A percentile compares a stretch with the other conserved stretches of the same genome.
Evolutionary conservation across 108 stramenopile species (phyloP).

Genomic region (Schizochytrium sp.): DNA sequence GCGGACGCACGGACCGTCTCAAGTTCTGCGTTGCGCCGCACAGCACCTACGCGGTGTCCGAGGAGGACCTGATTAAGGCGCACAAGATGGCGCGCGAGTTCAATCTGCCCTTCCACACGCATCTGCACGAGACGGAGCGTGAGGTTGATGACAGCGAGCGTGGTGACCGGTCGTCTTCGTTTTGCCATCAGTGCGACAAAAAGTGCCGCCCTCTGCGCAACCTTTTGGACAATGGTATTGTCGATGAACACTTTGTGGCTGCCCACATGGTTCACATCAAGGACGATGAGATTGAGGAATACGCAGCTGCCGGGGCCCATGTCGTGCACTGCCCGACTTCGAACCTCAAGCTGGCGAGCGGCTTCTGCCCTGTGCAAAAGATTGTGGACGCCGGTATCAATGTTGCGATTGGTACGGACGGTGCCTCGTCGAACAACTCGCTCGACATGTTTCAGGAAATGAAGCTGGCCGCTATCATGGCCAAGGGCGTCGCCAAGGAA

Average conservation of each 20-base stretch:
- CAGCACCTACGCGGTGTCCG: conserved; percentile 21
- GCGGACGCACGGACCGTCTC: neutral
- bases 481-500: conserved; percentile 20
- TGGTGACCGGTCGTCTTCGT: neutral
- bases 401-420: conserved; percentile 24
- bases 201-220: conserved; percentile 15
- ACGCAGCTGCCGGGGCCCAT: neutral
- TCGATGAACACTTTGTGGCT: neutral
- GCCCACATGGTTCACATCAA: conserved; percentile 21
- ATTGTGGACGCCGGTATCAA: conserved; percentile 15
- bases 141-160: neutral
- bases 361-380: conserved; percentile 13
- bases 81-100: neutral
- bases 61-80: neutral
- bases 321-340: conserved; percentile 28
- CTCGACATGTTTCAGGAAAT: conserved; percentile 25
- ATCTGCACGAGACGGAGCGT: conserved; percentile 19
- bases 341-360: conserved; percentile 25
- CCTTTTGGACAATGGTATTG: neutral
- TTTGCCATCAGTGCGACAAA: conserved; percentile 7
- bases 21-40: conserved; percentile 18
- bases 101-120: conserved; percentile 10
- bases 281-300: neutral
- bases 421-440: conserved; percentile 18
- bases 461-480: conserved; percentile 7